Evolutionary conservation across 2,329 filamentous ascomycete species (phyloP).

Genomic region (Pyrenophora teres): DNA sequence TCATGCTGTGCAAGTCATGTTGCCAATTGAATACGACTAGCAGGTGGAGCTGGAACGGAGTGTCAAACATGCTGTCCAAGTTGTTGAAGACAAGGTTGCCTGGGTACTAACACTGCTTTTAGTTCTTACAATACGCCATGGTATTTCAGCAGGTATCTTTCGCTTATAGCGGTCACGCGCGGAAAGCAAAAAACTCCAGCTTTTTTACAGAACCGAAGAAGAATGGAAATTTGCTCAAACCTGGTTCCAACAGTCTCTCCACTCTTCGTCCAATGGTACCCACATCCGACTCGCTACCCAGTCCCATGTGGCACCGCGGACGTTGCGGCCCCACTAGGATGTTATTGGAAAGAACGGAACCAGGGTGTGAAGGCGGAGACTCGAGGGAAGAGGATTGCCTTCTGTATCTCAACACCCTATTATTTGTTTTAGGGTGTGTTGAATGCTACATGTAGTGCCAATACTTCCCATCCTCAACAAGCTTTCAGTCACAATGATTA

Average conservation of each 20-base stretch:
- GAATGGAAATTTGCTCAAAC: slow-evolving; percentile 29
- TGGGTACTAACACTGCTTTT: not conserved
- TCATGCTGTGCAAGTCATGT: slow-evolving; percentile 53
- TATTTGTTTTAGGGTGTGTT: slow-evolving; percentile 17
- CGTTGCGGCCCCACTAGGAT: slow-evolving; percentile 21
- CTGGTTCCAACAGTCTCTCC: slow-evolving; percentile 30
- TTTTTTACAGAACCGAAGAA: slow-evolving; percentile 23
- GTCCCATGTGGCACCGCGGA: slow-evolving; percentile 12
- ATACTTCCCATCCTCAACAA: slow-evolving; percentile 18
- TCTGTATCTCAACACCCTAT: slow-evolving; percentile 16
- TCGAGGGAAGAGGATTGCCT: slow-evolving; percentile 11
- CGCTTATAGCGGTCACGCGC: slow-evolving; percentile 15
- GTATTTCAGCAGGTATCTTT: slow-evolving; percentile 24
- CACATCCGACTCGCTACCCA: slow-evolving; percentile 27
- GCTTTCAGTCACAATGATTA: slow-evolving; percentile 16
- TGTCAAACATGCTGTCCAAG: slow-evolving; percentile 57
- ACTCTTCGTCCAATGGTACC: slow-evolving; percentile 24
- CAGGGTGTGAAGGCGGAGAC: slow-evolving; percentile 19
- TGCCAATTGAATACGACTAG: slow-evolving; percentile 13
- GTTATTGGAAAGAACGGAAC: slow-evolving; percentile 21
- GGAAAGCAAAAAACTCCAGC: slow-evolving; percentile 19
- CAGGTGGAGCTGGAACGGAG: slow-evolving; percentile 23
- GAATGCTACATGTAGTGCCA: slow-evolving; percentile 17
- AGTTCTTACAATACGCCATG: slow-evolving; percentile 52
- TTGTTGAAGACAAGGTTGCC: not conserved